Conservation (phyloP, 2,329 filamentous ascomycete genomes). For the Eutypella sp. region DNA sequence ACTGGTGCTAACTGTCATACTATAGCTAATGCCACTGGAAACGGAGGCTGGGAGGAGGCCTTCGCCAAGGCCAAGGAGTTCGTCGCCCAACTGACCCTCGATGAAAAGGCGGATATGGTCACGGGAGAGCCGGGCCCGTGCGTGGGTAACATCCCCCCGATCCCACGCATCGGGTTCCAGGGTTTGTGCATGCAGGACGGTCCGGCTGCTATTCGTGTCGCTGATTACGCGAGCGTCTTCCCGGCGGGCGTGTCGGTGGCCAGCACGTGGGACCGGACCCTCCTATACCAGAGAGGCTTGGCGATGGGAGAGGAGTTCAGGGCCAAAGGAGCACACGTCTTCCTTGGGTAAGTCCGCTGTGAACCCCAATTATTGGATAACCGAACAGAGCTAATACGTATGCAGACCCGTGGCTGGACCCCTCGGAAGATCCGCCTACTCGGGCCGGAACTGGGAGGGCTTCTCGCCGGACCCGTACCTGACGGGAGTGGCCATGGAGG, state of each 20-base stretch:
- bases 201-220: conserved; percentile 3
- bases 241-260: conserved; percentile 57
- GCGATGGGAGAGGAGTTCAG: conserved; percentile 56
- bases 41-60: neutral
- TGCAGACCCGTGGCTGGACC: conserved; percentile 39
- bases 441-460: conserved; percentile 62
- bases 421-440: conserved; percentile 36
- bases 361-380: neutral
- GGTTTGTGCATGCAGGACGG: conserved; percentile 12
- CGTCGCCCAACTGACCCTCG: conserved; percentile 10
- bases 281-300: conserved; percentile 43
- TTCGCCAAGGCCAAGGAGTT: conserved; percentile 28
- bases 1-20: conserved; percentile 8
- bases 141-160: conserved; percentile 1
- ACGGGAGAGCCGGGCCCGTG: conserved; percentile 11
- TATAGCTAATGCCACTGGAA: conserved; percentile 31
- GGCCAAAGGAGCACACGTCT: conserved; percentile 68
- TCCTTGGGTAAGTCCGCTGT: conserved; percentile 35
- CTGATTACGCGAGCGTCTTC: conserved; percentile 35
- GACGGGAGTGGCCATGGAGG: conserved; percentile 24
- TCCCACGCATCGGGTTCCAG: conserved; percentile 13
- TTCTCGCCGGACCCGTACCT: conserved; percentile 59
- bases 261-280: conserved; percentile 63
- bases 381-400: neutral
- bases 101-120: conserved; percentile 14